Percentiles rank a stretch among this genome's conserved stretches.
These are phyloP conservation scores for Priceomyces fermenticarens DNA, from an alignment of 805 yeast species.

Conservation along the genomic window DNA sequence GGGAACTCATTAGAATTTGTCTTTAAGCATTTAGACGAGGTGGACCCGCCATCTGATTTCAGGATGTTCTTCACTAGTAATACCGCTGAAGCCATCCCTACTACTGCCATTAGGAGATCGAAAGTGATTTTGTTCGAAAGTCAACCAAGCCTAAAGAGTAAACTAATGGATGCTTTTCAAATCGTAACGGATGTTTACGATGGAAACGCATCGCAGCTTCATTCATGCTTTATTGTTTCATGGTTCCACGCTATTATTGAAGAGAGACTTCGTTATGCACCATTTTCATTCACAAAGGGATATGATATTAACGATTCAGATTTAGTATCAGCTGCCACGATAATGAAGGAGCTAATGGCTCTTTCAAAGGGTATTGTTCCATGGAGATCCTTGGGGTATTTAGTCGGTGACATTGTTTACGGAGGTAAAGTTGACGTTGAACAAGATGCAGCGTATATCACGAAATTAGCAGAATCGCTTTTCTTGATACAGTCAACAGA, in stretches of 20 bases:
- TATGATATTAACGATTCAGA: conserved; percentile 81
- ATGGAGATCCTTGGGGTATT: conserved; percentile 49
- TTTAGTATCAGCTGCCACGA: conserved; percentile 46
- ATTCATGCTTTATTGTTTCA: conserved; percentile 15
- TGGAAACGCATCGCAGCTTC: conserved; percentile 49
- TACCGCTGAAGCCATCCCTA: conserved; percentile 47
- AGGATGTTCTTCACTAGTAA: conserved; percentile 67
- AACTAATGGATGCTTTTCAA: conserved; percentile 38
- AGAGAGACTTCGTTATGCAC: conserved; percentile 57
- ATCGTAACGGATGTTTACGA: conserved; percentile 39
- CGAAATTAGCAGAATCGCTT: conserved; percentile 29
- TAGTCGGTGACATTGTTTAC: conserved; percentile 56
- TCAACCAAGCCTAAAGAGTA: conserved; percentile 54
- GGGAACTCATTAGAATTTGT: conserved; percentile 57
- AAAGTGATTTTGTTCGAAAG: conserved; percentile 60
- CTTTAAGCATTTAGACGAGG: conserved; percentile 41
- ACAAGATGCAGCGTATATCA: conserved; percentile 39
- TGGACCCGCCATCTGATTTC: conserved; percentile 31
- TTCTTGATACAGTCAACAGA: conserved; percentile 42
- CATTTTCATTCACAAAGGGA: conserved; percentile 56
- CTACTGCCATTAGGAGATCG: conserved; percentile 52
- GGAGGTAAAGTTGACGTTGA: conserved; percentile 59
- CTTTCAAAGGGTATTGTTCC: conserved; percentile 34
- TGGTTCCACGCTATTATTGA: conserved; percentile 71
- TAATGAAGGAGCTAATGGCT: conserved; percentile 32